phyloP scores from a whole-genome alignment of 441 rosid species.

The Sinapis alba region DNA sequence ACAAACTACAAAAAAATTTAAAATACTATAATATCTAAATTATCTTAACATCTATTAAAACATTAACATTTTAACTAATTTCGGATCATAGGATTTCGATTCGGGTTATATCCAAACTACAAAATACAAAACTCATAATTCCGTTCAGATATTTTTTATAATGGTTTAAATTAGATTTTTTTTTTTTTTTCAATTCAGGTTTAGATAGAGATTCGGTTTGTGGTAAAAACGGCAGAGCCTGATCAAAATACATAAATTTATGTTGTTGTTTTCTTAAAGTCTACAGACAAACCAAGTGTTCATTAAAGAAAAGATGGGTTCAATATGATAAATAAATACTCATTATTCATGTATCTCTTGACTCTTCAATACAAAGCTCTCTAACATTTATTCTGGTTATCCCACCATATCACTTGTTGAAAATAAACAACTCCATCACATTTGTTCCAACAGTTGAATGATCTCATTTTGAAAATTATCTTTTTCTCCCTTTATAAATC shows the following conservation, averaged over 20 bases:
- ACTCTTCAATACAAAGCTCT: slow-evolving; percentile 18
- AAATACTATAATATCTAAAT: too few relatives aligned
- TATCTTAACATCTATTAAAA: too few relatives aligned
- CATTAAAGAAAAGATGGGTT: slow-evolving; percentile 18
- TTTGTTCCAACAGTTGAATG: neutral
- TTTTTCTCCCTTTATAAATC: slow-evolving; percentile 7
- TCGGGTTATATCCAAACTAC: too few relatives aligned
- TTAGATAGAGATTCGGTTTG: neutral
- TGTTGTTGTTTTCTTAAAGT: neutral
- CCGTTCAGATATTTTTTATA: too few relatives aligned
- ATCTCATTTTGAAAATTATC: neutral
- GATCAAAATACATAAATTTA: neutral
- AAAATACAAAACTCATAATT: too few relatives aligned
- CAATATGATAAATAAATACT: slow-evolving; percentile 24
- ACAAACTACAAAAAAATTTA: too few relatives aligned
- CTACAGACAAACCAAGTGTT: slow-evolving; percentile 14
- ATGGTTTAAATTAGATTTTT: too few relatives aligned
- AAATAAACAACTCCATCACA: neutral
- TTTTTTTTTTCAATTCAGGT: too few relatives aligned
- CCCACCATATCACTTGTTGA: slow-evolving; percentile 27
- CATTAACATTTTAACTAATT: too few relatives aligned
- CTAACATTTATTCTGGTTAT: slow-evolving; percentile 29
- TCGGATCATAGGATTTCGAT: too few relatives aligned
- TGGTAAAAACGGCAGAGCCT: too few relatives aligned
- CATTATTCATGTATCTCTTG: slow-evolving; percentile 13